Evolutionary conservation across 768 basidiomycete genomes (phyloP).

Genomic region (Boletus bicolor): DNA sequence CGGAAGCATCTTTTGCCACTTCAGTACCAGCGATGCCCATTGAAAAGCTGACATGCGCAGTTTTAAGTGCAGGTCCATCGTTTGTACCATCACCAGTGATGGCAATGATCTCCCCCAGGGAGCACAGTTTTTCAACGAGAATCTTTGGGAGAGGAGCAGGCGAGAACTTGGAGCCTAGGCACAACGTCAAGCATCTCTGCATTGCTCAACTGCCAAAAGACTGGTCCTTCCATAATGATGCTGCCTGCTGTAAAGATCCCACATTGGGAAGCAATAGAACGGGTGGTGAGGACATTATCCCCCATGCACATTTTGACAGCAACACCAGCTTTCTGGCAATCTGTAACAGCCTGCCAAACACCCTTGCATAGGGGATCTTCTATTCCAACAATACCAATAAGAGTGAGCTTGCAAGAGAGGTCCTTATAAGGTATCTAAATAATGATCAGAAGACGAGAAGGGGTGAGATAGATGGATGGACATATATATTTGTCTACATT

Average conservation of each 20-base stretch:
- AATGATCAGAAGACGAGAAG: constrained; percentile 2
- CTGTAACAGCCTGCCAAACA: constrained; percentile 83
- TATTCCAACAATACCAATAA: constrained; percentile 90
- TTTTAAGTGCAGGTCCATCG: constrained; percentile 94
- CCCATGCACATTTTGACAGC: constrained; percentile 98
- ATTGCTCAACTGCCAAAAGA: constrained; percentile 76
- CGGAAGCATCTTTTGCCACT: constrained; percentile 97
- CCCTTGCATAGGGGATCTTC: constrained; percentile 93
- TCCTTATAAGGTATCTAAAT: constrained; percentile 63
- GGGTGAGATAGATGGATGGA: neutral
- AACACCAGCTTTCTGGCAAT: constrained; percentile 88
- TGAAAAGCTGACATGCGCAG: constrained; percentile 93
- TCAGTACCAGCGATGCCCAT: constrained; percentile 98
- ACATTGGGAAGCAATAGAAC: constrained; percentile 95
- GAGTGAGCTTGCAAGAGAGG: constrained; percentile 68
- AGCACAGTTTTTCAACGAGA: constrained; percentile 85
- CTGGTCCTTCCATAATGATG: constrained; percentile 96
- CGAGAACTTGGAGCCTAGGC: constrained; percentile 94
- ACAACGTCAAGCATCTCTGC: constrained; percentile 77
- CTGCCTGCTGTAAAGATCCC: constrained; percentile 93
- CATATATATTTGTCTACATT: constrained; percentile 54
- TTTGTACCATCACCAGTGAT: constrained; percentile 99
- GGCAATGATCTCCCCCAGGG: constrained; percentile 85
- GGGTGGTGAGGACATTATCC: constrained; percentile 91
- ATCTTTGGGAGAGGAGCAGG: constrained; percentile 97